phyloP scores from a whole-genome alignment of 805 yeast species.

The Candida koratica region DNA sequence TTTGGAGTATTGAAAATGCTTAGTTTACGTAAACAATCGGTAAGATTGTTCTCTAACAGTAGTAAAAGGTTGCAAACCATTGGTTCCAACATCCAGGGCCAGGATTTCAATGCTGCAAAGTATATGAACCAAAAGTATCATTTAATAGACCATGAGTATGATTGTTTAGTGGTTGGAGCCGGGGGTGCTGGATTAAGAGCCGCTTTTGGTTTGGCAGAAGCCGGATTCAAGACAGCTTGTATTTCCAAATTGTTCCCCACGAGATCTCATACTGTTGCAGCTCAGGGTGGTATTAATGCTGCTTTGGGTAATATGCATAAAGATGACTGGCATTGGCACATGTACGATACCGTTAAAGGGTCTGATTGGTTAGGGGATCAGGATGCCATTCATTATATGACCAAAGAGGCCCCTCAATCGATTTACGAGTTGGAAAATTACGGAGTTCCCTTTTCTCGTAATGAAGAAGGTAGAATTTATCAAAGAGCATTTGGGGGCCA shows the following conservation, averaged over 20 bases:
- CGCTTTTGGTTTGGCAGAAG: conserved; percentile 95
- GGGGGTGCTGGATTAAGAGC: conserved; percentile 99
- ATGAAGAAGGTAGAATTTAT: conserved; percentile 92
- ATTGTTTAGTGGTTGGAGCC: conserved; percentile 96
- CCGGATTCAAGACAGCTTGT: conserved; percentile 97
- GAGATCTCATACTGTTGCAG: conserved; percentile 98
- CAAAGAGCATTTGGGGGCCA: conserved; percentile 99
- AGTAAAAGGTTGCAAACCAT: conserved; percentile 30
- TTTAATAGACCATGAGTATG: conserved; percentile 95
- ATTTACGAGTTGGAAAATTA: conserved; percentile 96
- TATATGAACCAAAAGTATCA: conserved; percentile 67
- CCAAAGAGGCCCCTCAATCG: conserved; percentile 94
- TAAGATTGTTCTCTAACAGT: conserved; percentile 20
- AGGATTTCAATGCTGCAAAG: conserved; percentile 39
- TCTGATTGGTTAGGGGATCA: conserved; percentile 99
- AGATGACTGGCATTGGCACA: conserved; percentile 99
- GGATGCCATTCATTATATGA: conserved; percentile 98
- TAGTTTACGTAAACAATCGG: conserved; percentile 14
- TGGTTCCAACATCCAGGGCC: conserved; percentile 35
- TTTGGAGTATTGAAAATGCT: conserved; percentile 11
- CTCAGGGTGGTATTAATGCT: conserved; percentile 99
- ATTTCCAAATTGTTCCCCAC: conserved; percentile 95
- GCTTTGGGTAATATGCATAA: conserved; percentile 98
- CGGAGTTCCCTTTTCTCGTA: conserved; percentile 98
- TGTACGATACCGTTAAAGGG: conserved; percentile 99